A percentile compares a stretch with the other conserved stretches of the same genome.
Conservation (phyloP, 1,139 yeast genomes). For the Komagataea norvegica region DNA sequence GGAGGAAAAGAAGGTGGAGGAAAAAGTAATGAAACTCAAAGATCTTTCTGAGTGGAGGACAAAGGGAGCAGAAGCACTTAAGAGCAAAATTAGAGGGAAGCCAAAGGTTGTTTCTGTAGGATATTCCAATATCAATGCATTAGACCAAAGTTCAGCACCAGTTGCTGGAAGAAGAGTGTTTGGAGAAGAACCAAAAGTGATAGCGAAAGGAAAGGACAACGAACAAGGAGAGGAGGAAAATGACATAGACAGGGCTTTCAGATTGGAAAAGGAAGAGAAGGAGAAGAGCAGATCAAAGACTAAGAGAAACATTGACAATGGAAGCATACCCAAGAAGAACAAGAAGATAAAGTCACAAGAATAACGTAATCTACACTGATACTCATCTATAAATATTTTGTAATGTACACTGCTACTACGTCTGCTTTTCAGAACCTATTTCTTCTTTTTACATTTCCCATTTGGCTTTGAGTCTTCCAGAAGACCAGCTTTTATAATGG, state of each 20-base stretch:
- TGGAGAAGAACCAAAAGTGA: slow-evolving; percentile 21
- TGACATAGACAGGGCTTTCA: slow-evolving; percentile 29
- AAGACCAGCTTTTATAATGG: slow-evolving; percentile 61
- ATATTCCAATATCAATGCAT: slow-evolving; percentile 38
- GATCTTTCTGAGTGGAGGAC: slow-evolving; percentile 64
- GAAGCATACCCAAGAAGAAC: slow-evolving; percentile 22
- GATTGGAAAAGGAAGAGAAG: slow-evolving; percentile 2
- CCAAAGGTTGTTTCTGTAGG: slow-evolving; percentile 41
- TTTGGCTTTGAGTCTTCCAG: slow-evolving; percentile 22
- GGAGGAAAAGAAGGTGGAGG: slow-evolving; percentile 35
- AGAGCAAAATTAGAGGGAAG: slow-evolving; percentile 26
- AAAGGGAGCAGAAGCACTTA: slow-evolving; percentile 26
- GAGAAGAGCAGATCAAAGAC: background rate
- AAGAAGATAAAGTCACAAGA: slow-evolving; percentile 21
- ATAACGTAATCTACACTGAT: slow-evolving; percentile 6
- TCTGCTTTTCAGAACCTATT: slow-evolving; percentile 3
- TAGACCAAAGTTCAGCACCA: slow-evolving; percentile 8
- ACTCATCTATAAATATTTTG: background rate
- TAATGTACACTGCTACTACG: background rate
- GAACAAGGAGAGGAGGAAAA: slow-evolving; percentile 24
- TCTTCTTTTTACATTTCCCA: slow-evolving; percentile 26
- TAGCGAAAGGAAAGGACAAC: slow-evolving; percentile 13
- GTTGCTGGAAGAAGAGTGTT: slow-evolving; percentile 30
- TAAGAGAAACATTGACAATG: slow-evolving; percentile 7
- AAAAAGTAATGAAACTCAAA: slow-evolving; percentile 36